phyloP scores from a whole-genome alignment of 2,329 filamentous ascomycete genomes.

The Pseudofabraea citricarpa region DNA sequence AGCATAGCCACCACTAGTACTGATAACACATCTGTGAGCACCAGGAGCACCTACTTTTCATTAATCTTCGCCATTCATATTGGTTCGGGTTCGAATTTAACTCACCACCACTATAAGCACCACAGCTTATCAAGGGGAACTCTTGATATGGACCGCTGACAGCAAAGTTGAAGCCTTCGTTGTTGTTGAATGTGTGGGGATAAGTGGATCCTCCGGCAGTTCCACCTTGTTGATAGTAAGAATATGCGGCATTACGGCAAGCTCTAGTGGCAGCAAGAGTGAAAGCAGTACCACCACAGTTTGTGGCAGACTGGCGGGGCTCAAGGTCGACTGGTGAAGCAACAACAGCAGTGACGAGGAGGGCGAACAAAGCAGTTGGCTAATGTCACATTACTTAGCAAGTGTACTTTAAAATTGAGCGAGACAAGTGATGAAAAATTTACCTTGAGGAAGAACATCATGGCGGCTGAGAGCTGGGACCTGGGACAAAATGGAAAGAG shows the following conservation, averaged over 20 bases:
- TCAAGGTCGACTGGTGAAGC: not conserved
- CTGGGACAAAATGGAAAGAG: too few species aligned
- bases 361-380: too few species aligned
- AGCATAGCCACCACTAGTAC: constrained; percentile 48
- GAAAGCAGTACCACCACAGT: not conserved
- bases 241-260: constrained; percentile 34
- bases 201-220: constrained; percentile 37
- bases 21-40: constrained; percentile 63
- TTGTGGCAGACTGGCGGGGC: not conserved
- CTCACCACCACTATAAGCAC: constrained; percentile 49
- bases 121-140: constrained; percentile 51
- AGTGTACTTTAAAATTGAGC: too few species aligned
- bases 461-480: too few species aligned
- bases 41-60: constrained; percentile 61
- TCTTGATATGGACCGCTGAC: constrained; percentile 57
- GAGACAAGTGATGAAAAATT: too few species aligned
- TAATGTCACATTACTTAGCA: too few species aligned
- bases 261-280: not conserved
- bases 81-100: constrained; percentile 10
- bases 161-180: constrained; percentile 56
- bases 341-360: not conserved
- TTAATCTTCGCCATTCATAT: too few species aligned
- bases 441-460: too few species aligned
- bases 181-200: constrained; percentile 57
- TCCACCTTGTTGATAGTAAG: constrained; percentile 37